Percentiles rank a stretch among this genome's conserved stretches.
Conservation (phyloP, 176 grass and related monocot genomes). For the Oryza officinalis region DNA sequence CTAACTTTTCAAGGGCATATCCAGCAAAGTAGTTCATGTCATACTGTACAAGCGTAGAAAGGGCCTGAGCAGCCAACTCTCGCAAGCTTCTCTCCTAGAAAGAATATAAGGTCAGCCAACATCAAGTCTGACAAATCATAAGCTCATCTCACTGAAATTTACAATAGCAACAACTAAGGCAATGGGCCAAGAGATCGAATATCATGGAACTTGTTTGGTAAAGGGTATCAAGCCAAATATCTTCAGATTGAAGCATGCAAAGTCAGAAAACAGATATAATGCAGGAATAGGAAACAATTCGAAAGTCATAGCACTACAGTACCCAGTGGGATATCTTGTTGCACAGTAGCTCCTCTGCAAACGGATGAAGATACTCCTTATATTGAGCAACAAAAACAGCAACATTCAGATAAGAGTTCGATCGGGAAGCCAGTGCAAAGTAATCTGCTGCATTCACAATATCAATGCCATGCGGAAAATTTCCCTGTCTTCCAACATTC, state of each 20-base stretch:
- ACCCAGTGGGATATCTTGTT: conserved; percentile 97
- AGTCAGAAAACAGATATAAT: conserved; percentile 30
- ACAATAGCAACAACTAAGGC: background rate
- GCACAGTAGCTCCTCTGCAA: conserved; percentile 81
- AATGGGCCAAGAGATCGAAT: conserved; percentile 15
- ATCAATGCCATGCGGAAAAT: conserved; percentile 87
- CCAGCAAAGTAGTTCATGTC: conserved; percentile 73
- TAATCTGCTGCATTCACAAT: conserved; percentile 94
- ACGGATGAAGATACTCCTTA: conserved; percentile 83
- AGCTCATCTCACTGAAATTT: conserved; percentile 5
- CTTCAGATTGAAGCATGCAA: conserved; percentile 9
- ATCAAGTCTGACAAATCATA: conserved; percentile 34
- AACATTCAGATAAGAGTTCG: conserved; percentile 89
- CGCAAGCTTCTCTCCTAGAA: conserved; percentile 83
- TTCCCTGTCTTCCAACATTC: conserved; percentile 97
- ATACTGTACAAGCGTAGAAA: conserved; percentile 85
- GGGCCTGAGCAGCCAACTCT: conserved; percentile 79
- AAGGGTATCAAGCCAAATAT: background rate
- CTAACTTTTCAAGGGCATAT: conserved; percentile 72
- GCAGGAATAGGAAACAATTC: background rate
- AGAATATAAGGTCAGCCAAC: conserved; percentile 35
- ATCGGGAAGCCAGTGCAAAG: conserved; percentile 83
- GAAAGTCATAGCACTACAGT: conserved; percentile 33
- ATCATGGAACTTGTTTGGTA: background rate
- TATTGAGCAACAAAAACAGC: conserved; percentile 78